Evolutionary conservation across 176 grass and related monocot genomes (phyloP), one percentile per base, ranked within the genome.

Genomic region (Puccinellia tenuiflora): DNA sequence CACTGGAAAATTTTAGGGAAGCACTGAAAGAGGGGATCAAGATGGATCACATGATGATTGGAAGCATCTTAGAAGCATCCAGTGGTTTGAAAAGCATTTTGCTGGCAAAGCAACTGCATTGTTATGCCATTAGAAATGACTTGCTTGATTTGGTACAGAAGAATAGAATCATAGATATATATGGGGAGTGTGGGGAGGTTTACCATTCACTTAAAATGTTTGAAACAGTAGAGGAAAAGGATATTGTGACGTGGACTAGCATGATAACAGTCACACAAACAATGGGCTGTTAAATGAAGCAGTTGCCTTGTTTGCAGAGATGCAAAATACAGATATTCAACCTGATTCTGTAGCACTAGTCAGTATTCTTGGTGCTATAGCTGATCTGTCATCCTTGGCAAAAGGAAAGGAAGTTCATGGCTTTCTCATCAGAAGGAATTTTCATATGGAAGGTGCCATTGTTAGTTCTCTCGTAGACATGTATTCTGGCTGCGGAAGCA

Each of bases 351-450:
- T 95, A 28, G 91, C 92, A 68, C 57, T 98, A 78, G 56, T 98
- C 31, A 90, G 87, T 79, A 70, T 93, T 68, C 63, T 95, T 51
- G 87, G 74, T 20, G 86, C 87, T 68, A 47, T 92, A 83, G 60
- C 77, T 75, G 72, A 89, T 56, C 85, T 95, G 40, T 90, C 91
- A 63, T 93, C 85, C 38, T 78, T 93, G 72, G 68, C 29, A 20
- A 95, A 95, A 91, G 96, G 96, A 22, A 93, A 93, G 78, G 90
- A 98, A 79, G 81, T 98, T 80, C 92, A 98, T 87, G 92, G 88
- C 59, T 95, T 90, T 88, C 77, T 94, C 77, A 69, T 90, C 29
- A 85, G 96, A 86, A 88, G 88, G 38, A 82, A 78, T 14, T 84
- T 91, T 86, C 56, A 56, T 26, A 70, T 79, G 18, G 81, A 91